Conservation (phyloP, 2,329 filamentous ascomycete species). For the Xylaria sp. region DNA sequence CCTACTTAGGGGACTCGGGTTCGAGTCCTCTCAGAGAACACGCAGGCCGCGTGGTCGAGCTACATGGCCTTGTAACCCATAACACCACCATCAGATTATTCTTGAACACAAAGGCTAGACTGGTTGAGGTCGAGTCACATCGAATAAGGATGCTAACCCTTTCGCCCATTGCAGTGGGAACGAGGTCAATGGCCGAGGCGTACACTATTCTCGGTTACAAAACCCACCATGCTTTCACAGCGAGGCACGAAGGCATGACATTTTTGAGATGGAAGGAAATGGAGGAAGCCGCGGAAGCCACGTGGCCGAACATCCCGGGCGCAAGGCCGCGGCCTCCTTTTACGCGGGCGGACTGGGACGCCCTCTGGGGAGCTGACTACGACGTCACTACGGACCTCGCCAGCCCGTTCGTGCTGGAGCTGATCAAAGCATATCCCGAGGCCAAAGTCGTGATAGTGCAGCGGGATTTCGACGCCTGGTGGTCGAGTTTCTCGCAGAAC, state of each 20-base stretch:
- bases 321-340: conserved; percentile 4
- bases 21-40: too few species aligned
- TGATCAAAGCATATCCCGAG: conserved; percentile 22
- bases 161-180: conserved; percentile 11
- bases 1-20: too few species aligned
- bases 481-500: conserved; percentile 16
- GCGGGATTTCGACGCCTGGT: conserved; percentile 25
- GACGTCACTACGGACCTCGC: conserved; percentile 23
- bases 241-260: neutral
- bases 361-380: conserved; percentile 11
- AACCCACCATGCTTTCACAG: conserved; percentile 11
- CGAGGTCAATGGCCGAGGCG: conserved; percentile 19
- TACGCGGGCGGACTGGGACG: conserved; percentile 11
- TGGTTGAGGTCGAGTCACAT: neutral
- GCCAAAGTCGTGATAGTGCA: conserved; percentile 25
- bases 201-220: conserved; percentile 20
- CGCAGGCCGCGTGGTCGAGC: too few species aligned
- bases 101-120: neutral
- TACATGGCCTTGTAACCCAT: neutral
- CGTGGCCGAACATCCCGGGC: neutral
- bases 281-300: conserved; percentile 14
- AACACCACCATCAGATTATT: neutral
- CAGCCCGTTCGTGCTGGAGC: conserved; percentile 17
- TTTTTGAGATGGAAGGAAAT: conserved; percentile 11
- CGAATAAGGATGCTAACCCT: conserved; percentile 2